phyloP scores from a whole-genome alignment of 129 eudicot species.

The Rutidosis leptorrhynchoides region DNA sequence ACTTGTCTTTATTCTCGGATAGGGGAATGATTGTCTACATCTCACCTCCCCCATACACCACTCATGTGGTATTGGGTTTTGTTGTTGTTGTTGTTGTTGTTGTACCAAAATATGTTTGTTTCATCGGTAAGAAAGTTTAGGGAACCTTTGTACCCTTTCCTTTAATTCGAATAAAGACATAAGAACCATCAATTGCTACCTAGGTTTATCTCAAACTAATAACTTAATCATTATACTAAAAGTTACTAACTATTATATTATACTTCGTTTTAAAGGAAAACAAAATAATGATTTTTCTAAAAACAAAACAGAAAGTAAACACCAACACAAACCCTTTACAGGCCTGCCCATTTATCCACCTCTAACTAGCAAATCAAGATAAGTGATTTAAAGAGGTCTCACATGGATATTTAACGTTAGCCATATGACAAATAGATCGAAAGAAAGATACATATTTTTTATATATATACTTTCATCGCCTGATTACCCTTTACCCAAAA shows the following conservation, averaged over 20 bases:
- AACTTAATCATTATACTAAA: not conserved
- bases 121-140: too few species aligned
- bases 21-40: too few species aligned
- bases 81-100: too few species aligned
- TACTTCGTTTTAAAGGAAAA: too few species aligned
- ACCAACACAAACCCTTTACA: not conserved
- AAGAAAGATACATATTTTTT: not conserved
- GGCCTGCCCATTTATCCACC: not conserved
- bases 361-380: not conserved
- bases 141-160: not conserved
- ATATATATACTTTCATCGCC: too few species aligned
- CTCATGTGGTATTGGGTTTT: too few species aligned
- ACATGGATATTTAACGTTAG: not conserved
- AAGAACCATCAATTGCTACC: not conserved
- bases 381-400: not conserved
- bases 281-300: not conserved
- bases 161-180: not conserved
- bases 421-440: slow-evolving; percentile 8
- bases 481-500: too few species aligned
- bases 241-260: too few species aligned
- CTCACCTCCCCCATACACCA: too few species aligned
- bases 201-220: not conserved
- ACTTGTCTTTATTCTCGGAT: too few species aligned
- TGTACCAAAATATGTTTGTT: not conserved
- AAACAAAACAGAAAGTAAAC: not conserved